phyloP scores from a whole-genome alignment of 208 protist species.

The Trypanosoma congolense region DNA sequence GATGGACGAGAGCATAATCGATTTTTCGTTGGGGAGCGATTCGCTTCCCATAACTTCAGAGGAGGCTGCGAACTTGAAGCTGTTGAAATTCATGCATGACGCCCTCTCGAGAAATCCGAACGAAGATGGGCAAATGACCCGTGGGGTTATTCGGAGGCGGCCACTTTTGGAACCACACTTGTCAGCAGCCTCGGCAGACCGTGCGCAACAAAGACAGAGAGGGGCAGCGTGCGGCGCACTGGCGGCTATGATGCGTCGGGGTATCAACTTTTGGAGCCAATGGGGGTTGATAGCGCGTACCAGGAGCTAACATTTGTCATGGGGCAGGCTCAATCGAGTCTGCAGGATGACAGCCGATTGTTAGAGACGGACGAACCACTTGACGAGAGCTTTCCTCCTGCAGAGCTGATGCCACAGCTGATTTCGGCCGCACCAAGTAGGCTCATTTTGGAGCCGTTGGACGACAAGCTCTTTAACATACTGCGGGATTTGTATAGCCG shows the following conservation, averaged over 20 bases:
- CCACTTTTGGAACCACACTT: too few species aligned
- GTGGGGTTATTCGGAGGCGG: too few species aligned
- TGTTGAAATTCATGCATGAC: constrained; percentile 78
- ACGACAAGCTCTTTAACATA: constrained; percentile 44
- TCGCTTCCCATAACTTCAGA: background rate
- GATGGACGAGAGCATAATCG: constrained; percentile 7
- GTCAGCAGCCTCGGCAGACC: too few species aligned
- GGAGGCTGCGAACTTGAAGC: constrained; percentile 31
- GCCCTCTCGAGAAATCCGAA: constrained; percentile 26
- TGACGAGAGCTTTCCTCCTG: background rate
- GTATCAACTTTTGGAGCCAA: background rate
- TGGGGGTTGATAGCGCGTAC: background rate
- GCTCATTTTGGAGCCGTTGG: constrained; percentile 26
- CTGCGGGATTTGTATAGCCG: constrained; percentile 51
- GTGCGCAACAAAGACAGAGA: too few species aligned
- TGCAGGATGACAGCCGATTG: background rate
- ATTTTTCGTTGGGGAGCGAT: constrained; percentile 18
- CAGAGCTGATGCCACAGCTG: too few species aligned
- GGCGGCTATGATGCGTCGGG: background rate
- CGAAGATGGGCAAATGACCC: too few species aligned
- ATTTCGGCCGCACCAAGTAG: background rate
- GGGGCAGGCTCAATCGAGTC: background rate
- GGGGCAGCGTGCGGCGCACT: too few species aligned
- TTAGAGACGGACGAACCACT: background rate
- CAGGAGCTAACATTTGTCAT: background rate